A percentile compares a stretch with the other conserved stretches of the same genome.
phyloP scores from a whole-genome alignment of 345 rosid species.

The Citrus cavaleriei region DNA sequence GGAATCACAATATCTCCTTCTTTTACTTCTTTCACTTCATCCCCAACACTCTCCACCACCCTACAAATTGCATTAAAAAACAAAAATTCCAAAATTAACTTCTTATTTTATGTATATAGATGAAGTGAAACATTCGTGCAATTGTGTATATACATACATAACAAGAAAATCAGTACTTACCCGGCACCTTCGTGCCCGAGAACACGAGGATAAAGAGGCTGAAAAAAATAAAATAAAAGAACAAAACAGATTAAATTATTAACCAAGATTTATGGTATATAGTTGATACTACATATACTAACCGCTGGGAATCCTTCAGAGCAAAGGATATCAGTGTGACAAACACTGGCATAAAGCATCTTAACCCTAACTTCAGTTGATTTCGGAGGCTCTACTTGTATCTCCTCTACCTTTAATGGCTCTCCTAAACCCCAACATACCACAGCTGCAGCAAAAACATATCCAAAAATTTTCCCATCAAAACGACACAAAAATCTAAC shows the following conservation, averaged over 20 bases:
- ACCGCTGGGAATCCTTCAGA: slow-evolving; percentile 34
- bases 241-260: neutral
- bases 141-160: too few relatives aligned
- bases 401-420: neutral
- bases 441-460: neutral
- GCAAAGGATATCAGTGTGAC: slow-evolving; percentile 48
- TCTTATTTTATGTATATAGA: neutral
- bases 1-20: slow-evolving; percentile 69
- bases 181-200: slow-evolving; percentile 87
- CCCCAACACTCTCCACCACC: slow-evolving; percentile 63
- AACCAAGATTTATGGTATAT: too few relatives aligned
- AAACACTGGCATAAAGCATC: slow-evolving; percentile 58
- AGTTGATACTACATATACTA: neutral
- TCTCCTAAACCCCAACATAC: neutral
- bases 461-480: neutral
- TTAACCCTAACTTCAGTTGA: slow-evolving; percentile 56
- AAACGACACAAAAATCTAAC: neutral
- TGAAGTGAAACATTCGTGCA: neutral
- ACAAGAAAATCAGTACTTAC: slow-evolving; percentile 20
- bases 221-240: neutral
- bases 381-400: slow-evolving; percentile 36
- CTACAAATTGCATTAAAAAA: slow-evolving; percentile 17
- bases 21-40: slow-evolving; percentile 45
- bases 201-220: slow-evolving; percentile 62
- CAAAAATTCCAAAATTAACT: too few relatives aligned